Evolutionary conservation across 2,329 filamentous ascomycete species (phyloP).

Genomic region (Neurospora sp.): DNA sequence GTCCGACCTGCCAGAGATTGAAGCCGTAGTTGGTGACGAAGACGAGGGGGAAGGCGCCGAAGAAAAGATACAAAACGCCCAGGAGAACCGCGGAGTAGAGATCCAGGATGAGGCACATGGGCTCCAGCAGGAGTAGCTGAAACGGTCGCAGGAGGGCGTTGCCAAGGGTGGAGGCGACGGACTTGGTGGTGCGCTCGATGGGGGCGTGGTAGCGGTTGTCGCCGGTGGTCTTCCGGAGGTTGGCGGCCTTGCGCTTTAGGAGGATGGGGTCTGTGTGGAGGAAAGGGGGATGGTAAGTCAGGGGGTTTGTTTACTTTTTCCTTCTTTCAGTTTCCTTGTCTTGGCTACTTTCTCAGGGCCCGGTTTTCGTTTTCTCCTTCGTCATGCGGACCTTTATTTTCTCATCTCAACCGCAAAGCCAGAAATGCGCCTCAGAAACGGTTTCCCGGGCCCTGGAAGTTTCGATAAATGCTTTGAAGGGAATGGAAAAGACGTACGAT

Average conservation of each 20-base stretch:
- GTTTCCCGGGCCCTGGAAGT: not conserved
- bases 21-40: slow-evolving; percentile 69
- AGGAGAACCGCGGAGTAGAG: slow-evolving; percentile 77
- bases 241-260: slow-evolving; percentile 61
- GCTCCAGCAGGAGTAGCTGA: slow-evolving; percentile 69
- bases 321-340: not conserved
- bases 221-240: slow-evolving; percentile 64
- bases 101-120: slow-evolving; percentile 78
- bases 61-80: slow-evolving; percentile 83
- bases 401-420: not conserved
- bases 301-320: not conserved
- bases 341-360: not conserved
- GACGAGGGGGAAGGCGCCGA: slow-evolving; percentile 76
- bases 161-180: slow-evolving; percentile 52
- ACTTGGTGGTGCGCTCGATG: slow-evolving; percentile 62
- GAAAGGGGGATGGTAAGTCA: not conserved
- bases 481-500: slow-evolving; percentile 38
- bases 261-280: slow-evolving; percentile 48
- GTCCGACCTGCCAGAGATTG: slow-evolving; percentile 68
- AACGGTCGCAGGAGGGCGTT: slow-evolving; percentile 60
- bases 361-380: not conserved
- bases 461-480: not conserved
- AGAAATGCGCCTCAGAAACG: not conserved
- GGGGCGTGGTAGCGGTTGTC: slow-evolving; percentile 67
- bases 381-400: not conserved